These are phyloP conservation scores for Sporisorium graminicola DNA, from an alignment of 1,284 basidiomycete genomes.

Conservation along the genomic window DNA sequence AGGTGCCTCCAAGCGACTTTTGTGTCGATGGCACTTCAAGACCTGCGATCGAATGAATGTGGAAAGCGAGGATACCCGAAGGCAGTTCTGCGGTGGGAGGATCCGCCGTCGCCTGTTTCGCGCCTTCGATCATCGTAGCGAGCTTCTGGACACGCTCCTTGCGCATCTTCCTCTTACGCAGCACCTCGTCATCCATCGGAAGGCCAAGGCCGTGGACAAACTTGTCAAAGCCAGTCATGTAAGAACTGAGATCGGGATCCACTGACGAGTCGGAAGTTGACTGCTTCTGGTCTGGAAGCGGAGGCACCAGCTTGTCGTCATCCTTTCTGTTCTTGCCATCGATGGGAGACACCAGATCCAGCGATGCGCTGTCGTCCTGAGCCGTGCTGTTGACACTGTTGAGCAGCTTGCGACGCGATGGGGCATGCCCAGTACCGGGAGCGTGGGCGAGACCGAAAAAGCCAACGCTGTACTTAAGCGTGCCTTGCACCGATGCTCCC, in stretches of 20 bases:
- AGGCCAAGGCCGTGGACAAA: conserved; percentile 58
- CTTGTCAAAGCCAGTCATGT: conserved; percentile 60
- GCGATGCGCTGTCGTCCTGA: conserved; percentile 15
- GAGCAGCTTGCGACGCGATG: conserved; percentile 48
- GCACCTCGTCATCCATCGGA: conserved; percentile 55
- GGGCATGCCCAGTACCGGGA: conserved; percentile 34
- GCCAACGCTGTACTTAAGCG: conserved; percentile 62
- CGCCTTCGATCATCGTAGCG: conserved; percentile 52
- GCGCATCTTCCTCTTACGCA: conserved; percentile 46
- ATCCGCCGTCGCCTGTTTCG: conserved; percentile 45
- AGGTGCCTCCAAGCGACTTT: conserved; percentile 38
- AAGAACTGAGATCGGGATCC: conserved; percentile 23
- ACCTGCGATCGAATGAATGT: conserved; percentile 60
- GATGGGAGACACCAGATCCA: conserved; percentile 38
- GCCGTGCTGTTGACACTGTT: conserved; percentile 25
- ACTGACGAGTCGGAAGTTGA: neutral
- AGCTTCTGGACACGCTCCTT: conserved; percentile 57
- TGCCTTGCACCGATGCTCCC: conserved; percentile 48
- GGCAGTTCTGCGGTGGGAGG: conserved; percentile 49
- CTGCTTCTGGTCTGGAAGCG: conserved; percentile 8
- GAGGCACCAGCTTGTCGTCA: conserved; percentile 29
- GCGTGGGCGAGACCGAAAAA: conserved; percentile 58
- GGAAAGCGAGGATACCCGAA: conserved; percentile 62
- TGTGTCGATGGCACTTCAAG: conserved; percentile 57
- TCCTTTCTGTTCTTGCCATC: conserved; percentile 17